Percentiles rank a stretch among this genome's conserved stretches.
Conservation (phyloP, 1,284 basidiomycete species). For the Puccinia horiana region DNA sequence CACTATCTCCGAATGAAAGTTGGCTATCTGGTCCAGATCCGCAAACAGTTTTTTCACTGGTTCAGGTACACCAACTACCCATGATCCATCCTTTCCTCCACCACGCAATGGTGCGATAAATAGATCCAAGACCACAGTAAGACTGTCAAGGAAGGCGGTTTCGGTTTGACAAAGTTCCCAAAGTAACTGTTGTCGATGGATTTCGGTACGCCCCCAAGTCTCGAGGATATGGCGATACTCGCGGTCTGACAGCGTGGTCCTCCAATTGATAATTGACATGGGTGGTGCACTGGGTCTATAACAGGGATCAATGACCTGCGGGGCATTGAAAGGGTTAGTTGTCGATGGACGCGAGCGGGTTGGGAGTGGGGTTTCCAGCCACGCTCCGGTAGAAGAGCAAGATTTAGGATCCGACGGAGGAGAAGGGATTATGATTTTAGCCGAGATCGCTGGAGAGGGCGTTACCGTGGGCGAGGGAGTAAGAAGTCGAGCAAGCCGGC, state of each 20-base stretch:
- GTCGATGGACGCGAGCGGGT: neutral
- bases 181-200: conserved; percentile 69
- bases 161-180: conserved; percentile 72
- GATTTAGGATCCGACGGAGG: neutral
- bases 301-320: neutral
- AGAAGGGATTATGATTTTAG: neutral
- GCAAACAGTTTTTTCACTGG: conserved; percentile 73
- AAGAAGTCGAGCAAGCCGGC: neutral
- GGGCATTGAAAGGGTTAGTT: neutral
- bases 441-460: neutral
- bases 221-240: conserved; percentile 19
- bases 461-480: neutral
- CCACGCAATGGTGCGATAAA: conserved; percentile 68
- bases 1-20: neutral
- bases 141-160: conserved; percentile 67
- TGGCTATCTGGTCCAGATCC: conserved; percentile 77
- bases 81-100: conserved; percentile 55
- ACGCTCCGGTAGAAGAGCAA: neutral
- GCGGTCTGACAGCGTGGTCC: conserved; percentile 3
- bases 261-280: conserved; percentile 20
- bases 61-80: conserved; percentile 67
- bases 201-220: conserved; percentile 62
- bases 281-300: neutral
- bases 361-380: neutral
- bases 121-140: conserved; percentile 68